phyloP scores from a whole-genome alignment of 2,329 filamentous ascomycete species.

The Escovopsis sp. region DNA sequence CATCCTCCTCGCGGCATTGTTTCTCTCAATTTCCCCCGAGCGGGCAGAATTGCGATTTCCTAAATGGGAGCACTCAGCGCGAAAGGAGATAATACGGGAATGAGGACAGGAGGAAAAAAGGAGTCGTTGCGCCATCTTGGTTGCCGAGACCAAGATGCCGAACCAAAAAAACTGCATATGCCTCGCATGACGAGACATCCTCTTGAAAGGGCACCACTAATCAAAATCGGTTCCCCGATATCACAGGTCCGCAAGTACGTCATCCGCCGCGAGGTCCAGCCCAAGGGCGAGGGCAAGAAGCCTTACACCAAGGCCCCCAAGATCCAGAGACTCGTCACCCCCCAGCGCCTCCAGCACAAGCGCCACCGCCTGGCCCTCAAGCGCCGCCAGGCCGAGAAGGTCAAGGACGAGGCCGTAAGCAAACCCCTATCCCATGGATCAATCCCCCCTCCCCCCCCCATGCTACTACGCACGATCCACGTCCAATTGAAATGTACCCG shows the following conservation, averaged over 20 bases:
- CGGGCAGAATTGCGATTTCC: too few species aligned
- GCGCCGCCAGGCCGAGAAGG: conserved; percentile 90
- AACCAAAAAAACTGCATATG: too few species aligned
- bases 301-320: conserved; percentile 99
- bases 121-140: too few species aligned
- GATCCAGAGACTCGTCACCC: conserved; percentile 98
- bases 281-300: conserved; percentile 94
- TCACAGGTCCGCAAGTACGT: conserved; percentile 92
- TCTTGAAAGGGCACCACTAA: conserved; percentile 18
- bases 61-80: too few species aligned
- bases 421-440: conserved; percentile 1
- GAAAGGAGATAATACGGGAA: too few species aligned
- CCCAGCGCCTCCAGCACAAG: conserved; percentile 99
- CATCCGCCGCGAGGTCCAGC: conserved; percentile 94
- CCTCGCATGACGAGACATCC: too few species aligned
- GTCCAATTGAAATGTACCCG: too few species aligned
- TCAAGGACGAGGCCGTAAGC: conserved; percentile 97
- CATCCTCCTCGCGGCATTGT: too few species aligned
- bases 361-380: conserved; percentile 95
- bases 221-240: conserved; percentile 22
- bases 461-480: background rate
- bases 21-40: too few species aligned
- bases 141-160: background rate
- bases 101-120: too few species aligned
- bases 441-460: background rate